These are phyloP conservation scores for Phytophthora cryptogea DNA, from an alignment of 352 stramenopile species.

Conservation along the genomic window DNA sequence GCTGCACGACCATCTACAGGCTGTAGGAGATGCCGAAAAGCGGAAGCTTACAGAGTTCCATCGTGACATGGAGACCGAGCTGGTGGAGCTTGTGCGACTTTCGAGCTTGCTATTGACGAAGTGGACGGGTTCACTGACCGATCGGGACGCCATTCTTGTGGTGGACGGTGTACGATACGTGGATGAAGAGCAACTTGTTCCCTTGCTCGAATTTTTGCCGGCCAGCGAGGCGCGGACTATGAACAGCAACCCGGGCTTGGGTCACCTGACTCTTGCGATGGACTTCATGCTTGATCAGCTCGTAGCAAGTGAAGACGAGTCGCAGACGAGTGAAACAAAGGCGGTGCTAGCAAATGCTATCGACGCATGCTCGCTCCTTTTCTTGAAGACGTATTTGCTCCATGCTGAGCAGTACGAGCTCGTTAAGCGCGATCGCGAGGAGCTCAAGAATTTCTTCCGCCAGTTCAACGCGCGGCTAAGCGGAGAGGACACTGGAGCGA, in stretches of 20 bases:
- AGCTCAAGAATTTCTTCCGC: constrained; percentile 48
- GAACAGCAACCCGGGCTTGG: constrained; percentile 50
- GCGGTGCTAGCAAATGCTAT: constrained; percentile 40
- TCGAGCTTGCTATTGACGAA: constrained; percentile 50
- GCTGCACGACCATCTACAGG: constrained; percentile 61
- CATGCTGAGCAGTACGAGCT: constrained; percentile 55
- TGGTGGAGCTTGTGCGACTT: constrained; percentile 53
- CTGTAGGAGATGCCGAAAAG: constrained; percentile 41
- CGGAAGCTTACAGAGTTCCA: constrained; percentile 45
- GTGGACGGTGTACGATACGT: constrained; percentile 52
- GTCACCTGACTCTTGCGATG: constrained; percentile 66
- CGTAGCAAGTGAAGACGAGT: constrained; percentile 27
- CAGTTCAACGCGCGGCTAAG: constrained; percentile 34
- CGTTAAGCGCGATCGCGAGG: constrained; percentile 37
- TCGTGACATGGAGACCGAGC: constrained; percentile 46
- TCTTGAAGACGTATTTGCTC: constrained; percentile 69
- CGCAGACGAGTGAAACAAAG: constrained; percentile 1
- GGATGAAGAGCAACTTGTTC: constrained; percentile 65
- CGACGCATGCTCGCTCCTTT: constrained; percentile 58
- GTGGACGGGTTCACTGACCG: constrained; percentile 51
- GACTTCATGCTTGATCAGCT: constrained; percentile 62
- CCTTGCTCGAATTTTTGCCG: constrained; percentile 47
- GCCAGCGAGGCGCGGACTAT: constrained; percentile 55
- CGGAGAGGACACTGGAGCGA: constrained; percentile 7
- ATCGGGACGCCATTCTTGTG: constrained; percentile 45